Percentiles rank a stretch among this genome's conserved stretches.
phyloP scores from a whole-genome alignment of 495 filamentous ascomycete species.

The Aspergillus biplanus region DNA sequence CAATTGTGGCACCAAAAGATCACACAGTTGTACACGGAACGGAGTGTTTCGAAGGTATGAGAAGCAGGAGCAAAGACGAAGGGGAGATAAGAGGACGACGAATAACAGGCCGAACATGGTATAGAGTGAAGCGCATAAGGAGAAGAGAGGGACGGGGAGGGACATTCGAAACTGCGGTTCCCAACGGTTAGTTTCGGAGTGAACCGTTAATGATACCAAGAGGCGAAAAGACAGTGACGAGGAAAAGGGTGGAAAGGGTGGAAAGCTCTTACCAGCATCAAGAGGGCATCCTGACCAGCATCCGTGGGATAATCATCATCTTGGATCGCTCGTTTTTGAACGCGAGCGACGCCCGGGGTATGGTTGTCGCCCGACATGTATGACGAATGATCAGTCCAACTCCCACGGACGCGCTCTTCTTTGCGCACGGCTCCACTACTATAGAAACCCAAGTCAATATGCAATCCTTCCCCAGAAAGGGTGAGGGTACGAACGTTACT shows the following conservation, averaged over 20 bases:
- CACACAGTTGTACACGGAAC: conserved; percentile 42
- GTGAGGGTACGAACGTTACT: conserved; percentile 28
- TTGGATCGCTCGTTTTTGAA: conserved; percentile 34
- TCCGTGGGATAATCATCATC: conserved; percentile 31
- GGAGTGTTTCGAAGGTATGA: conserved; percentile 42
- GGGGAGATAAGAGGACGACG: conserved; percentile 45
- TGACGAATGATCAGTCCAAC: conserved; percentile 47
- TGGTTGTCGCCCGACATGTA: conserved; percentile 44
- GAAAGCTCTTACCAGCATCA: conserved; percentile 40
- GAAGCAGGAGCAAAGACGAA: conserved; percentile 46
- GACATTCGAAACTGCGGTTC: conserved; percentile 51
- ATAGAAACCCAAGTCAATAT: conserved; percentile 32
- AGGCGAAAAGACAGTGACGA: conserved; percentile 2
- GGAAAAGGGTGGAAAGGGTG: neutral
- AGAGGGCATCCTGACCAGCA: conserved; percentile 40
- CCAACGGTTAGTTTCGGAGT: conserved; percentile 22
- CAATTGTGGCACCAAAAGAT: conserved; percentile 46
- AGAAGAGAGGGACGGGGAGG: conserved; percentile 50
- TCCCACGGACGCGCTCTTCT: conserved; percentile 39
- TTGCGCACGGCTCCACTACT: conserved; percentile 36
- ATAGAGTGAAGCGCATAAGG: conserved; percentile 45
- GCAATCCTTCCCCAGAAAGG: conserved; percentile 29
- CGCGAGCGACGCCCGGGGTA: conserved; percentile 31
- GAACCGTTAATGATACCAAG: neutral
- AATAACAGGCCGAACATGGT: conserved; percentile 47